phyloP scores from a whole-genome alignment of 139 green algal species.

The Zygnema circumcarinatum region DNA sequence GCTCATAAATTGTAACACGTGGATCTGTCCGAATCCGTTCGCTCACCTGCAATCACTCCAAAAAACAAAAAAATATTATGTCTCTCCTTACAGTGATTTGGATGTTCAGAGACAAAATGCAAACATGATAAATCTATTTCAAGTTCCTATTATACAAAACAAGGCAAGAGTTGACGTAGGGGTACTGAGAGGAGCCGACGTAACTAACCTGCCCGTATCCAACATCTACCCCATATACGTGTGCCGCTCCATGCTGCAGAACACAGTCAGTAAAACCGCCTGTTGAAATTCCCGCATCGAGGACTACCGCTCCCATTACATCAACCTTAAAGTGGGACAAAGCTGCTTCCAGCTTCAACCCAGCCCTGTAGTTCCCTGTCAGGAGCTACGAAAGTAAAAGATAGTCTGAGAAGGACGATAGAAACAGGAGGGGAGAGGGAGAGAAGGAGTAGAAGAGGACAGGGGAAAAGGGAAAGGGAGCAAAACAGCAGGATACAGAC shows the following conservation, averaged over 20 bases:
- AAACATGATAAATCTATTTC: too few species aligned
- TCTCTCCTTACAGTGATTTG: too few species aligned
- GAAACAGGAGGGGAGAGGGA: background rate
- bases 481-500: conserved; percentile 29
- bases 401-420: background rate
- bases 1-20: conserved; percentile 87
- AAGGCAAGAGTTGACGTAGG: too few species aligned
- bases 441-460: background rate
- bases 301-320: conserved; percentile 69
- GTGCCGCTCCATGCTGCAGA: conserved; percentile 81
- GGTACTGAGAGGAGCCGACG: too few species aligned
- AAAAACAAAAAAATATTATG: too few species aligned
- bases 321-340: conserved; percentile 84
- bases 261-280: conserved; percentile 97
- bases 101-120: too few species aligned
- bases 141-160: too few species aligned
- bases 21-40: conserved; percentile 81
- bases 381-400: background rate
- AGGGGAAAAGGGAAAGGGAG: background rate
- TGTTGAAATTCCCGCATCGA: conserved; percentile 94
- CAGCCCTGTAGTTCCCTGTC: conserved; percentile 68
- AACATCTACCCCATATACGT: conserved; percentile 94
- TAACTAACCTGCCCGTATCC: conserved; percentile 84
- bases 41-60: conserved; percentile 85
- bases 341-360: conserved; percentile 92